Conservation (phyloP, 164 flowering plant species). For the Tetrastigma voinierianum region DNA sequence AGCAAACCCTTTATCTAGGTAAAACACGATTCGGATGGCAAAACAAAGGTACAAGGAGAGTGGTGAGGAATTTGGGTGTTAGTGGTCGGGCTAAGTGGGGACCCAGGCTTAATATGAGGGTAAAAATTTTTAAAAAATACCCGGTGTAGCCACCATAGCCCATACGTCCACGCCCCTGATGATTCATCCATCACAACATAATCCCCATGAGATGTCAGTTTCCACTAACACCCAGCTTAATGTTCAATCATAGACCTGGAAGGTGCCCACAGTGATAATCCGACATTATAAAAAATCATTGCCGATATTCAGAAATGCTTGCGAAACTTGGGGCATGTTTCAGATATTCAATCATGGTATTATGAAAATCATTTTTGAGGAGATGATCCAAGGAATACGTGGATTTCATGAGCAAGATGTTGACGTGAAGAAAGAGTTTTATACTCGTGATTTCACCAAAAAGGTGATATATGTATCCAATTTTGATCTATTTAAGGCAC, state of each 20-base stretch:
- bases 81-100: too few relatives aligned
- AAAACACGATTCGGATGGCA: too few relatives aligned
- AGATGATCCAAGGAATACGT: conserved; percentile 24
- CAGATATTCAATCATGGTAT: conserved; percentile 48
- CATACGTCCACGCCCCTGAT: too few relatives aligned
- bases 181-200: too few relatives aligned
- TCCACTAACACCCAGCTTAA: neutral
- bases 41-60: too few relatives aligned
- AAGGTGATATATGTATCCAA: conserved; percentile 23
- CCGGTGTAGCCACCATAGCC: too few relatives aligned
- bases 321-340: conserved; percentile 43
- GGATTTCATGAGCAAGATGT: conserved; percentile 33
- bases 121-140: too few relatives aligned
- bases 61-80: too few relatives aligned
- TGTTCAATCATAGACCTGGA: conserved; percentile 28
- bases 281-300: conserved; percentile 16
- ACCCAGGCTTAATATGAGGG: too few relatives aligned
- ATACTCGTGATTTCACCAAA: conserved; percentile 21
- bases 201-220: neutral
- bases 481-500: conserved; percentile 21
- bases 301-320: conserved; percentile 28
- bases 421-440: conserved; percentile 31
- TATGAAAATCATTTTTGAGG: conserved; percentile 22
- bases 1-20: too few relatives aligned
- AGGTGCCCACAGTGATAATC: conserved; percentile 11